Base-by-base conservation (phyloP, 768 basidiomycete species). In the Mycena latifolia region DNA sequence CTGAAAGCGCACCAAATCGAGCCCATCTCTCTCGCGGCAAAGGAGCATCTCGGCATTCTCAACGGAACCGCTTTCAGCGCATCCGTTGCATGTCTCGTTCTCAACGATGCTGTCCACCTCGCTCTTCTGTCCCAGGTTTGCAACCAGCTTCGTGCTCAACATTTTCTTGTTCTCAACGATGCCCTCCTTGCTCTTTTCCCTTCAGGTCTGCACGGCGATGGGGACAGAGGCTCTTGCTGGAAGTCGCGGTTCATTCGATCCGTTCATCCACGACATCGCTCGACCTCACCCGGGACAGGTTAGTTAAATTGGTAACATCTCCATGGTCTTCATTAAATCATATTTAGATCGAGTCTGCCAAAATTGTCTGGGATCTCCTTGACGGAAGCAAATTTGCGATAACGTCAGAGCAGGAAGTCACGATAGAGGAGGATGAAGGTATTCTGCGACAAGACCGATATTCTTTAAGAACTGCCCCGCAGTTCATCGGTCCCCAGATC, bases 51-150 rank as follows among this genome's bases (percentile, higher is more conserved):
- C 17, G 93, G 92, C 15, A 87, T 94, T 55, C 78, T 93, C 45
- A 96, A 96, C 74, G 95, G 94, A 54, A 94, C 94, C 1, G 92
- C 93, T 0, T 94, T 94, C 77, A 92, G 91, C 35, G 89, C 94
- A 0, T 89, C 92, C 9, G 86, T 93, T n/a, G 91, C 88, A 5
- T 83, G 90, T 9, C 83, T 96, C 18, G 92, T 90, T 11, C 78
- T 94, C 57, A 85, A 88, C 69, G 92, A 93, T 52, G 88, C 92
- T 20, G 85, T 88, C 37, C 89, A 90, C 63, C 79, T 92, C 37
- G 85, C 85, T 11, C 77, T 92, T 25, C 81, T 92, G 22, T 82
- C 91, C 15, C 85, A 93, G 82, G 85, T 91, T 8, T 85, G 89
- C 71, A 35, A 14, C 14, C 8, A 35, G n/a, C n/a, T n/a, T n/a